Evolutionary conservation across 2,329 filamentous ascomycete genomes (phyloP), one percentile per base, ranked within the genome.

Genomic region (Aspergillus hortae): DNA sequence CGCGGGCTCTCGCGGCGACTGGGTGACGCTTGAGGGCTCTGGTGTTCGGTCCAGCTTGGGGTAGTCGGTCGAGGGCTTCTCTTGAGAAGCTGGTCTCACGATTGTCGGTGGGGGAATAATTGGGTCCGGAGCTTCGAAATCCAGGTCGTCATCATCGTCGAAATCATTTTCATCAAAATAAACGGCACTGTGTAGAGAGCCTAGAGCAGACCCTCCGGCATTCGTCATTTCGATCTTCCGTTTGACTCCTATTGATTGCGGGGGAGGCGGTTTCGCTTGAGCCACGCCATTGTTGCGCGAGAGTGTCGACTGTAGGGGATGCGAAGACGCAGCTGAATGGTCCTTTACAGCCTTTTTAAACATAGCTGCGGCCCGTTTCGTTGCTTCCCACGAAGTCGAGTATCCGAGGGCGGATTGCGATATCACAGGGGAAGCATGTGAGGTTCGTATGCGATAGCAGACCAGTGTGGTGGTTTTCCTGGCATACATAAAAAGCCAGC

Each of bases 101-200:
- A 56, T 49, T 38, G 52, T 57, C 7, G 53, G 49, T 12, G 61
- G 62, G 10, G 62, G 60, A 21, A 57, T 59, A 36, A 63, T 62
- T 19, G 62, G 66, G 49, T 64, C 68, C 5, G 60, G 71, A 48
- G 59, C 64, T 51, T 67, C 65, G 14, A 68, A 61, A 55, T 89
- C 88, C 21, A 95, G 76, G 50, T 90, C 82, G 17, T 86, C 80
- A 60, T 96, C 91, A 65, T 92, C 89, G 62, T 90, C 90, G 59
- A 95, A 94, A 65, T 96, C 92, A 61, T 92, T 86, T 56, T 91
- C 88, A 54, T 85, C 82, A 56, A 91, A 88, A 54, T 80, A 82
- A 9, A 88, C 80, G 4, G 69, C 70, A 45, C 67, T 71, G 58
- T 78, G 76, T 15, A 80, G 67, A 12, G 71, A 72, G 1, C 68